Percentiles rank a stretch among this genome's conserved stretches.
Evolutionary conservation across 179 eudicot genomes (phyloP).

Genomic region (Corrigiola litoralis): DNA sequence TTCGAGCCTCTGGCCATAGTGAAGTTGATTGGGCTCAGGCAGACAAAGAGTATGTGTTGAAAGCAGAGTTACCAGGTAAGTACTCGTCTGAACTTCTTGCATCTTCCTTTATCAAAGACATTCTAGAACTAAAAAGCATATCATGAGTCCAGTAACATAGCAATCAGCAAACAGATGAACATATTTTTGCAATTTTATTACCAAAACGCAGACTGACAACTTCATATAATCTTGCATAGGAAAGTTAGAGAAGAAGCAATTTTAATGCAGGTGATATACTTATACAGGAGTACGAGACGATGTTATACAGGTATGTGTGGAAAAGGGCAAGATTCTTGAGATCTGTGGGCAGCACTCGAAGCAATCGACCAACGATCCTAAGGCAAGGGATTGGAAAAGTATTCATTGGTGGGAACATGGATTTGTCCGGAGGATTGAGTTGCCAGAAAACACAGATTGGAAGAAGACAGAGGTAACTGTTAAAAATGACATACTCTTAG

Average conservation of each 20-base stretch:
- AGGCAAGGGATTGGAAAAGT: slow-evolving; percentile 66
- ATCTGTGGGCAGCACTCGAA: slow-evolving; percentile 60
- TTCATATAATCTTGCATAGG: background rate
- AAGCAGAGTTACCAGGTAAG: slow-evolving; percentile 71
- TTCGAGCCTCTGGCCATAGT: slow-evolving; percentile 27
- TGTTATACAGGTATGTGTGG: slow-evolving; percentile 48
- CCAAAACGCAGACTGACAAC: background rate
- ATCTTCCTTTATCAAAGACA: no score
- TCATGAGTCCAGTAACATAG: no score
- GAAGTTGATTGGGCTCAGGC: slow-evolving; percentile 62
- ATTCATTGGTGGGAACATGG: slow-evolving; percentile 89
- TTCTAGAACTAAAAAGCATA: no score
- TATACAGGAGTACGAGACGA: slow-evolving; percentile 46
- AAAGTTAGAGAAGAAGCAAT: background rate
- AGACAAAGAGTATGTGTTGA: slow-evolving; percentile 48
- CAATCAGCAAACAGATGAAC: background rate
- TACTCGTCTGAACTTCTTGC: background rate
- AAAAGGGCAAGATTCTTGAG: slow-evolving; percentile 70
- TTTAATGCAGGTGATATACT: slow-evolving; percentile 10
- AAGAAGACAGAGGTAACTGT: slow-evolving; percentile 52
- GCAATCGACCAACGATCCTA: slow-evolving; percentile 30
- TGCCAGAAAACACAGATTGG: slow-evolving; percentile 73
- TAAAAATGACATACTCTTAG: slow-evolving; percentile 41
- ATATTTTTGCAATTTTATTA: background rate
- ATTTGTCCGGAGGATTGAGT: slow-evolving; percentile 67